Evolutionary conservation across 768 basidiomycete genomes (phyloP), one percentile per base, ranked within the genome.

Genomic region (Amanita pallidorosea): DNA sequence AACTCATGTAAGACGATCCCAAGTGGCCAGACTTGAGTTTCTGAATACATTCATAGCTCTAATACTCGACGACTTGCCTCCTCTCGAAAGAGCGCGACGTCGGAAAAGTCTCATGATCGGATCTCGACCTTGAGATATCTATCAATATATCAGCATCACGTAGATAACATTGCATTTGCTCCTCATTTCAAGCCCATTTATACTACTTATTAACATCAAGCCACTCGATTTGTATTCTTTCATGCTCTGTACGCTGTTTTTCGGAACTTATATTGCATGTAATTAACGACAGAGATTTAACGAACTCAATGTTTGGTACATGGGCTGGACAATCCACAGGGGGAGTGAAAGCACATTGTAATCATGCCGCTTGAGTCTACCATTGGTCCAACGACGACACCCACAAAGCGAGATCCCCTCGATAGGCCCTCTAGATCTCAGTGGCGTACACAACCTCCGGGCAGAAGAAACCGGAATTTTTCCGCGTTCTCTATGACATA

Each of bases 61-160:
- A 42, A 65, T 58, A 45, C 51, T 69, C 33, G 77, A 77, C 33
- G 80, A 76, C 51, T 57, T 88, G 23, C 72, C 85, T 4, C 86
- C 86, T 1, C 66, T 88, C 33, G 86, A 88, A 63, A 74, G 76
- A 56, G 86, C 83, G 31, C 70, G 80, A 27, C 66, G 75, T 52
- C 72, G 80, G 46, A 75, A 70, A 57, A 69, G 63, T 52, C 58
- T 65, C 56, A 51, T 67, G 42, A 56, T 58, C 42, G 65, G 65
- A 27, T 57, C 57, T 45, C 54, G 74, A 54, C 54, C 55, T 45
- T 63, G 53, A 62, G 22, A 15, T 43, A 31, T 17, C 27, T 35
- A 18, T 36, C 47, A 34, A 37, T n/a, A 37, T 43, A 15, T 7
- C 20, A 20, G 22, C n/a, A 48, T 13, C 34, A 45, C 46, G 43